Conservation (phyloP, 768 basidiomycete genomes). For the Lyophyllum atratum region DNA sequence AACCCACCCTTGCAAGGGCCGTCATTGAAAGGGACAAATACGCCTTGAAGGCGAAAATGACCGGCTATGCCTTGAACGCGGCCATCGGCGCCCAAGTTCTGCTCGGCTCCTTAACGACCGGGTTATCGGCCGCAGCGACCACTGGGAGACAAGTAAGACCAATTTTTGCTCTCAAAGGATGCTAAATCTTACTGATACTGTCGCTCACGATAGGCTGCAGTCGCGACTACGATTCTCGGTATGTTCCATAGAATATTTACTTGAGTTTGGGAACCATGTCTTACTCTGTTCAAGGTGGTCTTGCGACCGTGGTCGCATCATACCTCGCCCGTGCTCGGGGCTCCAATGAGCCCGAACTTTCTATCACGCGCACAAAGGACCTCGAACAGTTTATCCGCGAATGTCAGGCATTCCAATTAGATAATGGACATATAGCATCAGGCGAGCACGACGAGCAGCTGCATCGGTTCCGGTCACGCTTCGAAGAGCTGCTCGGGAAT, state of each 20-base stretch:
- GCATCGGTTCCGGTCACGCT: constrained; percentile 36
- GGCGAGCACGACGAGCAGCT: constrained; percentile 39
- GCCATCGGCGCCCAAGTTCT: constrained; percentile 68
- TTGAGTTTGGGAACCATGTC: not conserved
- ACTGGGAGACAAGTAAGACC: constrained; percentile 41
- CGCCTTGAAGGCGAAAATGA: constrained; percentile 44
- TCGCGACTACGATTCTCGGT: constrained; percentile 41
- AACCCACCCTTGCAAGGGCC: constrained; percentile 55
- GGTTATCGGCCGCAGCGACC: constrained; percentile 50
- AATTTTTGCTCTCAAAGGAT: not conserved
- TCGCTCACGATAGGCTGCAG: constrained; percentile 29
- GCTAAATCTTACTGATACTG: not conserved
- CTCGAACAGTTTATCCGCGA: constrained; percentile 72
- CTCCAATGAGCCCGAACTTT: constrained; percentile 69
- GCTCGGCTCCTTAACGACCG: constrained; percentile 69
- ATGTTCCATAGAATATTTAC: constrained; percentile 3
- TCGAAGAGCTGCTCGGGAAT: constrained; percentile 52
- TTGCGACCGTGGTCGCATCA: constrained; percentile 68
- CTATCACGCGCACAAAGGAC: constrained; percentile 54
- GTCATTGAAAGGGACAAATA: constrained; percentile 46
- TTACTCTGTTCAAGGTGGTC: constrained; percentile 44
- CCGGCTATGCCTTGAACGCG: constrained; percentile 38
- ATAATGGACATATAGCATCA: constrained; percentile 46
- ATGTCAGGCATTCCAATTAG: constrained; percentile 56
- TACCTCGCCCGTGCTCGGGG: constrained; percentile 73